These are phyloP conservation scores for Aegilops longissima DNA, from an alignment of 176 grass and related monocot species.

Conservation along the genomic window DNA sequence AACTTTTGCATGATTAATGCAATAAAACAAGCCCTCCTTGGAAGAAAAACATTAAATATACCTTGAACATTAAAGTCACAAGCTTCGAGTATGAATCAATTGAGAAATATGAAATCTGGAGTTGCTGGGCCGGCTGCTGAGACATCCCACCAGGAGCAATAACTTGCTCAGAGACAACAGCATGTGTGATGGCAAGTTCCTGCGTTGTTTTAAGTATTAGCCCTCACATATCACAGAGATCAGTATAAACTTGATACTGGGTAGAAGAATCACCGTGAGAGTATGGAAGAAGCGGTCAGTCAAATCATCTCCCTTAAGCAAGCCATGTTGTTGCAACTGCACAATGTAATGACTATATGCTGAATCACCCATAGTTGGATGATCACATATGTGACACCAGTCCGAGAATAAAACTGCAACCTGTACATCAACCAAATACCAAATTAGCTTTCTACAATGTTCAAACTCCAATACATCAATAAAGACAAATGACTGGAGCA, in stretches of 20 bases:
- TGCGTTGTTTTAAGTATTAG: conserved; percentile 38
- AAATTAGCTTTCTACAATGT: conserved; percentile 21
- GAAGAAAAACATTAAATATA: conserved; percentile 34
- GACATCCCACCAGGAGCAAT: conserved; percentile 42
- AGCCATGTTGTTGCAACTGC: conserved; percentile 75
- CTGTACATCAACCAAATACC: conserved; percentile 46
- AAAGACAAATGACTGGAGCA: neutral
- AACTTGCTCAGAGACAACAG: conserved; percentile 62
- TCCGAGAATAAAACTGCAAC: conserved; percentile 74
- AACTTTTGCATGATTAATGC: neutral
- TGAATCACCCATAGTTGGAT: conserved; percentile 69
- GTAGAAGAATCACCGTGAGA: conserved; percentile 53
- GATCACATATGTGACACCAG: conserved; percentile 91
- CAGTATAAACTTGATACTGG: conserved; percentile 19
- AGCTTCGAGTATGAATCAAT: conserved; percentile 94
- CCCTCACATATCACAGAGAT: neutral
- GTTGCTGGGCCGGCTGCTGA: conserved; percentile 47
- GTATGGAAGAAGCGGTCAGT: conserved; percentile 79
- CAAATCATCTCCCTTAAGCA: conserved; percentile 89
- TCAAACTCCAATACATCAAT: neutral
- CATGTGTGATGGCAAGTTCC: conserved; percentile 74
- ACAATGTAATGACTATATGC: conserved; percentile 70
- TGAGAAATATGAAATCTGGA: conserved; percentile 75
- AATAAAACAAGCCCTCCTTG: neutral
- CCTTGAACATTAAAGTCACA: conserved; percentile 74